Conservation (phyloP, 495 filamentous ascomycete genomes). For the Neurospora tetraspora region DNA sequence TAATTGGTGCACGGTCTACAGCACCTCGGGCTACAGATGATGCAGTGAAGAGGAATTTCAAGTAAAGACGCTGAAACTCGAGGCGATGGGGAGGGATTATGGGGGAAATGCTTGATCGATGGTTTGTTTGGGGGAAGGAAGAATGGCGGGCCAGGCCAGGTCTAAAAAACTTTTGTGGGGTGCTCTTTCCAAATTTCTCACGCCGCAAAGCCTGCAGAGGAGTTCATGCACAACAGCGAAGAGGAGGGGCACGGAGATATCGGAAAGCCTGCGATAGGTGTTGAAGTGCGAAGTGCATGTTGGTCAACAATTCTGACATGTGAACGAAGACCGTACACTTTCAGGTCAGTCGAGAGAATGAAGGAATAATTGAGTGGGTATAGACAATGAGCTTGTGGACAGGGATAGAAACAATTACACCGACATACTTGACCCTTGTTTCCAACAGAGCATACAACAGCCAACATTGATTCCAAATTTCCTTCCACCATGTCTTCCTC, state of each 20-base stretch:
- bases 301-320: neutral
- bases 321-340: neutral
- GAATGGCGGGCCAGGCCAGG: neutral
- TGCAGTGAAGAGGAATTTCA: neutral
- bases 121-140: neutral
- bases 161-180: neutral
- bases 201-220: neutral
- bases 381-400: neutral
- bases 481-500: no score
- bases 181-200: neutral
- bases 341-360: no score
- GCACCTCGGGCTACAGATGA: neutral
- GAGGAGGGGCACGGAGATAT: neutral
- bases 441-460: no score
- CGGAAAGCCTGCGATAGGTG: neutral
- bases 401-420: neutral
- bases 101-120: neutral
- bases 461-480: no score
- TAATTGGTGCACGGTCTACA: neutral
- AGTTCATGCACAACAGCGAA: neutral
- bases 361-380: neutral
- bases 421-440: neutral
- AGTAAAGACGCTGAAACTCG: fast-evolving
- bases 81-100: neutral
- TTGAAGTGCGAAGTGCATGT: neutral